Conservation (phyloP, 192 early-diverging fungal species). For the Coemansia sp. region DNA sequence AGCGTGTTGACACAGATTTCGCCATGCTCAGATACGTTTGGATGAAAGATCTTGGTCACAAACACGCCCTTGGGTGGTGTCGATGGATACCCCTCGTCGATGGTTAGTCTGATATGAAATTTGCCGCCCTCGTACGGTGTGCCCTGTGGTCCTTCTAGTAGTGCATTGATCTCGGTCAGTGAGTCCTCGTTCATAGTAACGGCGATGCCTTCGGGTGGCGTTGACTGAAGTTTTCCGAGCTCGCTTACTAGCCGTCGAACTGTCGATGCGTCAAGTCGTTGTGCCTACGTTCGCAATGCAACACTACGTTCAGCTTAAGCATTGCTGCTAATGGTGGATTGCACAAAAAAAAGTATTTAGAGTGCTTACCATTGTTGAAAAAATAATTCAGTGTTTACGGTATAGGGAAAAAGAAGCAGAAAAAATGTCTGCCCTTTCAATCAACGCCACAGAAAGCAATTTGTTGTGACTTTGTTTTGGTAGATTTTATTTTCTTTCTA, state of each 20-base stretch:
- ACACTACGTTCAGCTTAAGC: not conserved
- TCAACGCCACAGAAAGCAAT: not conserved
- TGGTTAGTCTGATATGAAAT: slow-evolving; percentile 72
- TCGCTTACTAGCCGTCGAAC: slow-evolving; percentile 65
- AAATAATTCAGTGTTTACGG: not conserved
- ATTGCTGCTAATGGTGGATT: not conserved
- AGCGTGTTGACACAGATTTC: slow-evolving; percentile 96
- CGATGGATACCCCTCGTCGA: slow-evolving; percentile 77
- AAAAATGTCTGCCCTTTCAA: not conserved
- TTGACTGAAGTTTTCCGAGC: slow-evolving; percentile 55
- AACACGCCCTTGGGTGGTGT: slow-evolving; percentile 87
- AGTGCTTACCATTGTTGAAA: not conserved
- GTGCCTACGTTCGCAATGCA: slow-evolving; percentile 21
- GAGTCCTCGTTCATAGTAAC: slow-evolving; percentile 72
- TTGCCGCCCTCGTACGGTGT: slow-evolving; percentile 85
- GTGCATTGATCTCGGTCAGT: slow-evolving; percentile 82
- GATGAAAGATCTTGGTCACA: slow-evolving; percentile 96
- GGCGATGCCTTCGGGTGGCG: slow-evolving; percentile 84
- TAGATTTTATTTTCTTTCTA: not conserved
- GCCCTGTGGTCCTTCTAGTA: slow-evolving; percentile 81
- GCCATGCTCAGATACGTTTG: slow-evolving; percentile 85
- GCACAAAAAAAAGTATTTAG: not conserved
- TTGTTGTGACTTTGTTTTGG: no score
- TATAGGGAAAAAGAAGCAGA: not conserved
- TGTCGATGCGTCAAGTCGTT: slow-evolving; percentile 30